phyloP scores from a whole-genome alignment of 2,329 filamentous ascomycete genomes.

The Penicillium sclerotiorum region DNA sequence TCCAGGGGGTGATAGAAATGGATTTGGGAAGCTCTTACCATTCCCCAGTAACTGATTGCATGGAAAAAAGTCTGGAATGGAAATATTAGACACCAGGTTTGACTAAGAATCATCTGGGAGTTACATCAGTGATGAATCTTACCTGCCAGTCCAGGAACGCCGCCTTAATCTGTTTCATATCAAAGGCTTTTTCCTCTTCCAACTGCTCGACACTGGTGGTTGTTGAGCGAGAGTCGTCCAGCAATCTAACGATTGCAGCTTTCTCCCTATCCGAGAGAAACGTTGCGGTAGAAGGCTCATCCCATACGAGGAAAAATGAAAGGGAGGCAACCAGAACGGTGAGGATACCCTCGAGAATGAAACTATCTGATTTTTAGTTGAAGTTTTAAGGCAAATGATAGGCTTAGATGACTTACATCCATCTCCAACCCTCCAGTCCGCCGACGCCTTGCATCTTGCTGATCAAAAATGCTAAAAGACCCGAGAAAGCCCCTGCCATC shows the following conservation, averaged over 20 bases:
- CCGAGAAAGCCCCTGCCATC: conserved; percentile 29
- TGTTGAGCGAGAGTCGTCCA: not conserved
- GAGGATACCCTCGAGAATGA: conserved; percentile 50
- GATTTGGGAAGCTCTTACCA: not conserved
- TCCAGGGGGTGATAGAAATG: not conserved
- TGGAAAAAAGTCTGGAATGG: conserved; percentile 3
- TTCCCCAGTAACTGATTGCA: conserved; percentile 10
- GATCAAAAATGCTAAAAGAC: conserved; percentile 60
- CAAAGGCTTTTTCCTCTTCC: conserved; percentile 1
- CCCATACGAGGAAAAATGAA: conserved; percentile 65
- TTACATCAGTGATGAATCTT: not conserved
- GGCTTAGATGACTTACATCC: conserved; percentile 56
- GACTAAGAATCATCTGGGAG: too few species aligned
- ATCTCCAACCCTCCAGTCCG: conserved; percentile 59
- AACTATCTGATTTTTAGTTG: not conserved
- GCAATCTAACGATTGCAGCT: not conserved
- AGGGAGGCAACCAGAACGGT: conserved; percentile 62
- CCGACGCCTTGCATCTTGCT: conserved; percentile 55
- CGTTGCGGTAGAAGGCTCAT: conserved; percentile 70
- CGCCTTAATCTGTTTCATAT: conserved; percentile 5
- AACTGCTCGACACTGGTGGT: conserved; percentile 1
- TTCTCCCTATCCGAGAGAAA: conserved; percentile 68
- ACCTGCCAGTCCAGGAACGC: conserved; percentile 10
- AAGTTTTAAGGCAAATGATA: too few species aligned
- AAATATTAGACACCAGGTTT: too few species aligned